phyloP scores from a whole-genome alignment of 805 yeast genomes.

The Millerago galiae region DNA sequence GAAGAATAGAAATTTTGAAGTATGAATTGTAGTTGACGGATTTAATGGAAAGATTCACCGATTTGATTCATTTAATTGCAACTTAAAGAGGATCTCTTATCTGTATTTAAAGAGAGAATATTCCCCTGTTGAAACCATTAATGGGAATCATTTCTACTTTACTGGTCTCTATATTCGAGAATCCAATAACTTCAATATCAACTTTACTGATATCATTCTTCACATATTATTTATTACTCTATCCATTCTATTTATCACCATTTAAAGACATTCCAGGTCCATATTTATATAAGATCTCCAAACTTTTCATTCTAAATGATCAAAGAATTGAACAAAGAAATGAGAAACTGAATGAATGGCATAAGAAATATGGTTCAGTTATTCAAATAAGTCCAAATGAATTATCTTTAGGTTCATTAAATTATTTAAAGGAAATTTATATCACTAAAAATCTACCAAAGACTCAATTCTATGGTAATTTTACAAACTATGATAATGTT shows the following conservation, averaged over 20 bases:
- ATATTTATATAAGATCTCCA: slow-evolving; percentile 38
- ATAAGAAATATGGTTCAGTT: slow-evolving; percentile 52
- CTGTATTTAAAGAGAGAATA: too few relatives aligned
- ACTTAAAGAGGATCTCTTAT: too few relatives aligned
- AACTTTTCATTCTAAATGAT: slow-evolving; percentile 33
- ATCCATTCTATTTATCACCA: slow-evolving; percentile 45
- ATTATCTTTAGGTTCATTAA: slow-evolving; percentile 48
- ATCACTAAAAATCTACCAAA: slow-evolving; percentile 49
- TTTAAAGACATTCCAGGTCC: slow-evolving; percentile 56
- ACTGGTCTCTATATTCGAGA: not conserved
- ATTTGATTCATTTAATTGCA: not conserved
- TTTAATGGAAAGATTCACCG: not conserved
- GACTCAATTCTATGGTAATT: slow-evolving; percentile 50
- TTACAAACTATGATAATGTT: slow-evolving; percentile 47
- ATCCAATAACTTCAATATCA: not conserved
- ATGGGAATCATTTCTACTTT: slow-evolving; percentile 1
- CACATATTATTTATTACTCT: slow-evolving; percentile 30
- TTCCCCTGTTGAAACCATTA: too few relatives aligned
- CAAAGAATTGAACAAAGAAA: slow-evolving; percentile 45
- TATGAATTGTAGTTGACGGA: too few relatives aligned
- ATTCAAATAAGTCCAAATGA: slow-evolving; percentile 58
- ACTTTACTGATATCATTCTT: not conserved
- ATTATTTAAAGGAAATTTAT: slow-evolving; percentile 49
- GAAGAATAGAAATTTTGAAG: not conserved
- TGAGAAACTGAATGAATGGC: slow-evolving; percentile 42